phyloP scores from a whole-genome alignment of 2,329 filamentous ascomycete genomes.

The Nannizzia gypsea region DNA sequence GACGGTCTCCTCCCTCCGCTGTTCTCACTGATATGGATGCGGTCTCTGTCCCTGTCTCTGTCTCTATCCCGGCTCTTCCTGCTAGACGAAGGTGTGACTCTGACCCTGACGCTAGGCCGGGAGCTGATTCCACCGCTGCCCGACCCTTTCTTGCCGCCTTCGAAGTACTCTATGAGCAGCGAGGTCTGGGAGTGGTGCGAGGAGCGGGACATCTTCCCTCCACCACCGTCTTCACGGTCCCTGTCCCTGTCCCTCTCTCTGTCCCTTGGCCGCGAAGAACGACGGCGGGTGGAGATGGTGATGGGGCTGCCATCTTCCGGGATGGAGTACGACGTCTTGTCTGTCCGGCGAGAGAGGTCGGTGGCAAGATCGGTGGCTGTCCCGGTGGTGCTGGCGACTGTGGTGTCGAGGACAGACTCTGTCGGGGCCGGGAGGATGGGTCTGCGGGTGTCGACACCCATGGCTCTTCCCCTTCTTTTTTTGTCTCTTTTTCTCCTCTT shows the following conservation, averaged over 20 bases:
- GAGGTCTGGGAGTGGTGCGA: conserved; percentile 66
- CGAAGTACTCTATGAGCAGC: conserved; percentile 88
- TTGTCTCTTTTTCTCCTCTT: neutral
- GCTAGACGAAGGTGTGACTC: conserved; percentile 62
- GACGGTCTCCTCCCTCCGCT: conserved; percentile 61
- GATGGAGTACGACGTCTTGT: conserved; percentile 40
- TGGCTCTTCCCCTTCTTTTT: conserved; percentile 20
- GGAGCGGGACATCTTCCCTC: conserved; percentile 38
- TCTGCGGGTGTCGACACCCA: conserved; percentile 40
- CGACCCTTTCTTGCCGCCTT: conserved; percentile 54
- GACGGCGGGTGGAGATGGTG: conserved; percentile 62
- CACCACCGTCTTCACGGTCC: conserved; percentile 20
- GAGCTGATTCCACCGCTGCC: conserved; percentile 44
- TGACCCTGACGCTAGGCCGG: conserved; percentile 69
- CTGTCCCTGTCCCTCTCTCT: conserved; percentile 12
- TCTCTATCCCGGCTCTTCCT: conserved; percentile 36
- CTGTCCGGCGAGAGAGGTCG: conserved; percentile 39
- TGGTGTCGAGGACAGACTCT: conserved; percentile 37
- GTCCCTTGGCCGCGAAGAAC: conserved; percentile 44
- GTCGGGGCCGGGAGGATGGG: conserved; percentile 40
- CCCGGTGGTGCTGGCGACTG: conserved; percentile 30
- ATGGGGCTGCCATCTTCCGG: conserved; percentile 58
- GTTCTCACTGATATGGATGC: conserved; percentile 76
- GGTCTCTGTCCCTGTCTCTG: conserved; percentile 44
- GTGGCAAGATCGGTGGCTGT: conserved; percentile 38